Evolutionary conservation across 345 rosid species (phyloP).

Genomic region (Eucalyptus erythrocorys): DNA sequence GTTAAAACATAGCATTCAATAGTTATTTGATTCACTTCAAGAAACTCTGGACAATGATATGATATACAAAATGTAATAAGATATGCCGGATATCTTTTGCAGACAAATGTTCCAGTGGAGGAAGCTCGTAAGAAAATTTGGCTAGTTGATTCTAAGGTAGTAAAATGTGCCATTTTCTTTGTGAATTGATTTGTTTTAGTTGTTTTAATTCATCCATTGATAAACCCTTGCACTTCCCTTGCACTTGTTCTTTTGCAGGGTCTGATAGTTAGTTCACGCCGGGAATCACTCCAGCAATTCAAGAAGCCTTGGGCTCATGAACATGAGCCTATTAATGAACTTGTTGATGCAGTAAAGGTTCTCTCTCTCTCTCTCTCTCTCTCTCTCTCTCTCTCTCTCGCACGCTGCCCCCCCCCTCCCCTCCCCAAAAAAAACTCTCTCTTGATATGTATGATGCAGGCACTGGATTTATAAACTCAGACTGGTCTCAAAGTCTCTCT

Average conservation of each 20-base stretch:
- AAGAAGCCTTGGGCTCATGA: slow-evolving; percentile 98
- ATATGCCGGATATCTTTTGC: slow-evolving; percentile 2
- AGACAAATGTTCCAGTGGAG: slow-evolving; percentile 72
- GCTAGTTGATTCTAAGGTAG: slow-evolving; percentile 94
- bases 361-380: slow-evolving; percentile 6
- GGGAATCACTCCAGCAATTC: slow-evolving; percentile 84
- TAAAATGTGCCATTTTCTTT: neutral
- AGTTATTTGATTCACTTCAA: neutral
- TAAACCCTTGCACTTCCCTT: neutral
- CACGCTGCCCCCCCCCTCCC: rapidly evolving
- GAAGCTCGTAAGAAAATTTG: slow-evolving; percentile 79
- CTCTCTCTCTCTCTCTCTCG: neutral
- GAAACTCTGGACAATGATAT: neutral
- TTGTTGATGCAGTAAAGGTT: slow-evolving; percentile 70
- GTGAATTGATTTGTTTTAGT: neutral
- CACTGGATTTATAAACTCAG: neutral
- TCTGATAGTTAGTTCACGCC: slow-evolving; percentile 72
- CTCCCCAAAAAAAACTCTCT: too few relatives aligned
- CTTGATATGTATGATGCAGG: neutral
- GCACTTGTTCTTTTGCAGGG: slow-evolving; percentile 38
- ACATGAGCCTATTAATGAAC: slow-evolving; percentile 52
- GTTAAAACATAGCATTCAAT: slow-evolving; percentile 12
- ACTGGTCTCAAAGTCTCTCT: neutral
- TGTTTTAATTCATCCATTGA: neutral
- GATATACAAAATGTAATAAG: neutral